A percentile compares a stretch with the other conserved stretches of the same genome.
Evolutionary conservation across 176 grass and related monocot species (phyloP).

Genomic region (Carex parvula): DNA sequence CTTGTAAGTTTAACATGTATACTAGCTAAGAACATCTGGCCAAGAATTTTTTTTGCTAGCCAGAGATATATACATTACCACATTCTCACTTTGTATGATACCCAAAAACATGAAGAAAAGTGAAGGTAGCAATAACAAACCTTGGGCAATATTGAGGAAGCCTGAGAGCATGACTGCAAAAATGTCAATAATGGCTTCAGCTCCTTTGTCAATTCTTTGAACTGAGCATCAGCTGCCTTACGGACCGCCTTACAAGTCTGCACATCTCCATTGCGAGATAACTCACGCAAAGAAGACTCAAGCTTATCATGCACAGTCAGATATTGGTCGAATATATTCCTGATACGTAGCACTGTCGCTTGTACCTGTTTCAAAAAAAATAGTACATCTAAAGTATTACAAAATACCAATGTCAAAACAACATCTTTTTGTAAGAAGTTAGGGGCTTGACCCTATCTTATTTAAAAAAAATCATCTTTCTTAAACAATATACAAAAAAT

Average conservation of each 20-base stretch:
- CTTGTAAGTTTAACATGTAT: neutral
- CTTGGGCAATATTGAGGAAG: conserved; percentile 87
- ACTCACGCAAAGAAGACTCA: conserved; percentile 65
- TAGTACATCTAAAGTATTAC: neutral
- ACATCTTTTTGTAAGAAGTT: neutral
- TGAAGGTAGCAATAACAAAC: conserved; percentile 33
- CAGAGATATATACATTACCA: neutral
- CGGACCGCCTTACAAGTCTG: conserved; percentile 79
- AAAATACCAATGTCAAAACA: neutral
- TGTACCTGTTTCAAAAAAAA: conserved; percentile 49
- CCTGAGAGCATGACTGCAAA: conserved; percentile 71
- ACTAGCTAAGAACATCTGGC: neutral
- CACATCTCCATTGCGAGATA: conserved; percentile 79
- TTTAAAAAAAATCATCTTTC: neutral
- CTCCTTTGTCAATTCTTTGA: conserved; percentile 84
- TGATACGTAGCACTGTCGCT: conserved; percentile 64
- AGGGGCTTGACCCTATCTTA: neutral
- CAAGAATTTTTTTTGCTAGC: neutral
- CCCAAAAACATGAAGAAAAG: neutral
- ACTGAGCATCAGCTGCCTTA: conserved; percentile 82
- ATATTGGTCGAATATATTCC: conserved; percentile 62
- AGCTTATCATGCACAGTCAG: conserved; percentile 73
- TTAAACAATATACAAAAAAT: neutral
- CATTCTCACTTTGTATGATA: neutral
- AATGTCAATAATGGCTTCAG: conserved; percentile 61